These are phyloP conservation scores for Ogataea paradorogensis DNA, from an alignment of 805 yeast species.

Conservation along the genomic window DNA sequence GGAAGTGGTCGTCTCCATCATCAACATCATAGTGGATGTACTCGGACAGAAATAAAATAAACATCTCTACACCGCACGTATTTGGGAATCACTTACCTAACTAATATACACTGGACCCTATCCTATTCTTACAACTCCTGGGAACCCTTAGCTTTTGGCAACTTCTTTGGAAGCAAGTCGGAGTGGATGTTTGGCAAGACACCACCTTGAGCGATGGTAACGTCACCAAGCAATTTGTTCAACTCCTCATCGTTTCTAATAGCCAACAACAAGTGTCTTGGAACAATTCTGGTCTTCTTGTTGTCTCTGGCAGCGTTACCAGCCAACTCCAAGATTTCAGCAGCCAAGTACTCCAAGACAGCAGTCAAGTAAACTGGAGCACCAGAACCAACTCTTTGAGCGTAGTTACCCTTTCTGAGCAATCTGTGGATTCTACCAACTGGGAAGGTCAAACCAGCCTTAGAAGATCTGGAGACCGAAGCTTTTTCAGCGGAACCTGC, in stretches of 20 bases:
- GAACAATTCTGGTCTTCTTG: conserved; percentile 98
- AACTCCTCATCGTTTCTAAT: conserved; percentile 99
- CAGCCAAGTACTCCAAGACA: conserved; percentile 94
- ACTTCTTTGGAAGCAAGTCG: conserved; percentile 71
- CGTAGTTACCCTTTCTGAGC: conserved; percentile 95
- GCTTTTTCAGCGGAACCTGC: conserved; percentile 94
- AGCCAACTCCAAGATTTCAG: conserved; percentile 96
- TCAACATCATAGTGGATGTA: conserved; percentile 58
- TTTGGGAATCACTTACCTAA: conserved; percentile 14
- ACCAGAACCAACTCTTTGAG: conserved; percentile 98
- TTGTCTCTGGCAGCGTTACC: conserved; percentile 98
- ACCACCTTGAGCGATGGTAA: conserved; percentile 99
- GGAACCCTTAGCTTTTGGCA: conserved; percentile 53
- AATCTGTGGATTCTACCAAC: conserved; percentile 99
- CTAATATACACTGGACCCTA: conserved; percentile 28
- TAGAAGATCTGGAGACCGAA: conserved; percentile 96
- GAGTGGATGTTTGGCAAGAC: conserved; percentile 96
- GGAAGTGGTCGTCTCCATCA: conserved; percentile 83
- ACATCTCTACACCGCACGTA: not conserved
- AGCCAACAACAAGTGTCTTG: conserved; percentile 98
- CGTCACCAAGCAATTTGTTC: conserved; percentile 88
- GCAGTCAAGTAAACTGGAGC: conserved; percentile 98
- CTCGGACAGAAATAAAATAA: conserved; percentile 20
- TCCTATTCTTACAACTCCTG: conserved; percentile 47
- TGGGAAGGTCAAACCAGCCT: conserved; percentile 99